Evolutionary conservation across 306 rosid genomes (phyloP), one percentile per base, ranked within the genome.

Genomic region (Gleditsia sinensis): DNA sequence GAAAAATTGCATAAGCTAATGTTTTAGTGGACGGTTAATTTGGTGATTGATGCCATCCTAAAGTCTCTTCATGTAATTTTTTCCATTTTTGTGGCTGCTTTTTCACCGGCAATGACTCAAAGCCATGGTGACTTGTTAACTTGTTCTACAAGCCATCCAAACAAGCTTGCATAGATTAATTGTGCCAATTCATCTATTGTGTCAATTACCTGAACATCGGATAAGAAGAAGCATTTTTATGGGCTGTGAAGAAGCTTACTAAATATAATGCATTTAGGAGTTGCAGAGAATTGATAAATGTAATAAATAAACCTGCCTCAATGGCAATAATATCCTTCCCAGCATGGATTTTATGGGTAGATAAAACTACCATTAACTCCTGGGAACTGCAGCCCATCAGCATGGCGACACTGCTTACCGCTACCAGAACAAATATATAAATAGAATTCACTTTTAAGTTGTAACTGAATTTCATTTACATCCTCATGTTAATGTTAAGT

Each of bases 131-230:
- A 88, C 84, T 86, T 89, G 83, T 92, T 95, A 72, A 92, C 68
- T 75, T 81, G 89, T 51, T 92, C 93, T 45, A 92, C 86, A 70
- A 95, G 88, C 97, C 99, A 95, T 71, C 83, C 88, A 85, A 95
- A 95, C 89, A 95, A 81, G 80, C 91, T 87, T 42, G 83, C 80
- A 81, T 90, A 92, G 66, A 95, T 83, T 72, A 88, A 90, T 75
- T 82, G 91, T 45, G 96, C 96, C 80, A 92, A 76, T 23, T 87
- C 87, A 81, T 95, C 97, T 80, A 96, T 95, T 60, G 86, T 63
- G 56, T 83, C 87, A 42, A 74, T 82, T 51, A 96, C 97, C 99
- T 95, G 88, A 57, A 87, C 78, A 83, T 46, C 28, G 51, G 60
- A 45, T 21, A 54, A 13, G 20, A 67, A 51, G 23, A 37, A 17